These are phyloP conservation scores for Tulasnella sp. DNA, from an alignment of 768 basidiomycete species.

Conservation along the genomic window DNA sequence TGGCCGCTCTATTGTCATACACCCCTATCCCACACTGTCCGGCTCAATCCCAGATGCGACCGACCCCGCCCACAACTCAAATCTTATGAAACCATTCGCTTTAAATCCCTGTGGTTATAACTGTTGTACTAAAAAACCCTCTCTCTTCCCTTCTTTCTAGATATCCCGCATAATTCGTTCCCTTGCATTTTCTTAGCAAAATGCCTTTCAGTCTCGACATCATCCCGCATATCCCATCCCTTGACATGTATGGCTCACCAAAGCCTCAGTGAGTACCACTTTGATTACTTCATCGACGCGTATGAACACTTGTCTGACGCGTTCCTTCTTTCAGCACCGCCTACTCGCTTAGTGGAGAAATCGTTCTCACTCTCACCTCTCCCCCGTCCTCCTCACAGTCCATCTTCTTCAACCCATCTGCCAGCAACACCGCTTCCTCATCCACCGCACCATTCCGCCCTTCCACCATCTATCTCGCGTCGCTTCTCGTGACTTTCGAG, in stretches of 20 bases:
- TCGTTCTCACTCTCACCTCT: slow-evolving; percentile 50
- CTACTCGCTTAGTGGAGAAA: slow-evolving; percentile 77
- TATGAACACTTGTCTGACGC: too few species aligned
- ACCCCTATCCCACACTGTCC: too few species aligned
- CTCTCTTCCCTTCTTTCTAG: too few species aligned
- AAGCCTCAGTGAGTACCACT: slow-evolving; percentile 8
- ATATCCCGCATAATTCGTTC: too few species aligned
- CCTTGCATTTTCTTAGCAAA: slow-evolving; percentile 18
- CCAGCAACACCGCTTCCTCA: not conserved
- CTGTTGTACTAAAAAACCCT: too few species aligned
- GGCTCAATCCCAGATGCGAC: too few species aligned
- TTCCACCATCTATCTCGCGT: slow-evolving; percentile 38
- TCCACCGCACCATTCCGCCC: slow-evolving; percentile 8
- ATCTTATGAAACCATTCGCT: too few species aligned
- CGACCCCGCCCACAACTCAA: too few species aligned
- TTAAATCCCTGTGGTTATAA: too few species aligned
- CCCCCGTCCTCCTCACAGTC: slow-evolving; percentile 28
- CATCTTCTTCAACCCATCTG: slow-evolving; percentile 18
- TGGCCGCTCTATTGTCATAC: too few species aligned
- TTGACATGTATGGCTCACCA: slow-evolving; percentile 53
- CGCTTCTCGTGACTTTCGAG: slow-evolving; percentile 66
- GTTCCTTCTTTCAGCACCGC: slow-evolving; percentile 51
- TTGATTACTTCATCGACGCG: not conserved
- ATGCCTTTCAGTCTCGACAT: slow-evolving; percentile 62
- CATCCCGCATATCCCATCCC: slow-evolving; percentile 38